Base-by-base conservation (phyloP, 2,329 filamentous ascomycete species). In the Stagonosporopsis cucurbitacearum region DNA sequence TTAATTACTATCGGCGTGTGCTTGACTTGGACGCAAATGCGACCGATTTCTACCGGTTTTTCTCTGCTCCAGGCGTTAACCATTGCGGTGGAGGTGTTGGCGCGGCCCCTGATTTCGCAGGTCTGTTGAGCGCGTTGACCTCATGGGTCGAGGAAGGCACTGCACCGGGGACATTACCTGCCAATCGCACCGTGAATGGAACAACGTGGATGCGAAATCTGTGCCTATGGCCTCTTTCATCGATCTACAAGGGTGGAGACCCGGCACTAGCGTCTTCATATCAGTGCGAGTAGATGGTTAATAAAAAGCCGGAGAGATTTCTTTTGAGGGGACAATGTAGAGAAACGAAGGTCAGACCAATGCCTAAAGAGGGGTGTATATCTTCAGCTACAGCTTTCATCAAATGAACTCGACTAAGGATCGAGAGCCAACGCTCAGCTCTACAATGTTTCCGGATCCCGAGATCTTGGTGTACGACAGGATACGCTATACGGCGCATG, bases 51-150 rank as follows among this genome's bases (percentile, higher is more conserved):
- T 68, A 64, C 28, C 63, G 66, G 15, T 48, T 59, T 6, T 71
- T 62, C 40, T 40, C 59, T 11, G 62, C 56, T 8, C 65, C 68
- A 1, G 67, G 66, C 9, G 50, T 64, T 0, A 50, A 28, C 0
- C 67, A 70, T 43, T 71, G 68, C 22, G 25, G 6, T 0, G 63
- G 55, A 23, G 67, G 67, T 0, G 4, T 26, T 2, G 68, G 64
- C 11, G 57, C 53, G 11, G 19, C 48, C 3, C 63, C 67, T 1
- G 33, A 45, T 3, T 15, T 32, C 13, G 13, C 30, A 12, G 81
- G 79, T 15, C 70, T 79, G 0, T 51, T 70, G 20, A 46, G 37
- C 6, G 50, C 50, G 7, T 33, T 71, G 23, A 55, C 64, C 1
- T 50, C 55, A 2, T 71, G 68, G 68, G 67, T 71, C 0, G 68